A percentile compares a stretch with the other conserved stretches of the same genome.
Conservation (phyloP, 2,329 filamentous ascomycete genomes). For the Sodiomyces alkalinus region DNA sequence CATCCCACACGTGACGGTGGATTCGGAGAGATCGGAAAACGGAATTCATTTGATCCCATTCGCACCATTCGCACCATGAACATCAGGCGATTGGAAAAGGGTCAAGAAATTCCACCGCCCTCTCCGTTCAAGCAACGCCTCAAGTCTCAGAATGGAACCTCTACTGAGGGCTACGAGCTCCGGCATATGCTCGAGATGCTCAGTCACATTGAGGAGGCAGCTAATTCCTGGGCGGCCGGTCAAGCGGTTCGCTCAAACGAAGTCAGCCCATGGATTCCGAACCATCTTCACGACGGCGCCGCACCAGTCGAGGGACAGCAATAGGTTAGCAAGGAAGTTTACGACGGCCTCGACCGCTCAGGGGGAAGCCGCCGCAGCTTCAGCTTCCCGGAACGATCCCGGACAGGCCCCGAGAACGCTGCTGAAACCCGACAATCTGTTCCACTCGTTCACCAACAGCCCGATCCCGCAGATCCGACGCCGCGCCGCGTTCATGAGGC, state of each 20-base stretch:
- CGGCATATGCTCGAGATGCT: constrained; percentile 11
- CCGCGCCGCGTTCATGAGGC: constrained; percentile 79
- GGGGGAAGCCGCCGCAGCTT: constrained; percentile 13
- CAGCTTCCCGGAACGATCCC: constrained; percentile 7
- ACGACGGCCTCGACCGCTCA: constrained; percentile 13
- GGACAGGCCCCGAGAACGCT: constrained; percentile 7
- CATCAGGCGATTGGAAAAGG: too few species aligned
- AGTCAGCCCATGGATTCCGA: constrained; percentile 15
- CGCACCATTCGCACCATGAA: too few species aligned
- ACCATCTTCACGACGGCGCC: constrained; percentile 13
- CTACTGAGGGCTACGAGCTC: constrained; percentile 10
- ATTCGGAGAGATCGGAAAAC: too few species aligned
- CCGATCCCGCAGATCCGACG: constrained; percentile 78
- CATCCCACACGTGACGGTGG: too few species aligned
- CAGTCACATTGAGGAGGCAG: constrained; percentile 6
- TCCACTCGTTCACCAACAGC: constrained; percentile 81
- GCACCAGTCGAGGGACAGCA: constrained; percentile 6
- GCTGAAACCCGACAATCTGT: constrained; percentile 66
- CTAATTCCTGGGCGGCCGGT: constrained; percentile 3
- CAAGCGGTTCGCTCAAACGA: constrained; percentile 2
- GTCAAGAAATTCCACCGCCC: too few species aligned
- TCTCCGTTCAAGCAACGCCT: too few species aligned
- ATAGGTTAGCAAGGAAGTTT: constrained; percentile 13
- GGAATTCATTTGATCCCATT: too few species aligned
- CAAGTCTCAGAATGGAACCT: too few species aligned